Evolutionary conservation across 768 basidiomycete species (phyloP), one percentile per base, ranked within the genome.

Genomic region (Phlegmacium glaucopus): DNA sequence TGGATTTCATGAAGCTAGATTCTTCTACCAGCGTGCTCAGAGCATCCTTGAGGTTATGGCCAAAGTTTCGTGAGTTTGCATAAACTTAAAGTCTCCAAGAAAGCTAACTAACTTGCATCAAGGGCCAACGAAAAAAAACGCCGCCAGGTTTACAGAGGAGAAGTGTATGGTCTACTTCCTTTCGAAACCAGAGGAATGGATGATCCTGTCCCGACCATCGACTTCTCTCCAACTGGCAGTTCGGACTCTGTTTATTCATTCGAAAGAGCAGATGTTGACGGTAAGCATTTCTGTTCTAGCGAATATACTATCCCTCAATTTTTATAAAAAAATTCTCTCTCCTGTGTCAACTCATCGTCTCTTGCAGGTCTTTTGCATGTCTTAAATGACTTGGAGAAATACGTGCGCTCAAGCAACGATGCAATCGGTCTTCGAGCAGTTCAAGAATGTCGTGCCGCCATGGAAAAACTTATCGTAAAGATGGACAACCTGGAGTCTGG

Each of bases 21-120:
- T 93, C 62, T 90, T 97, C 63, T 81, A 84, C 49, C 83, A 85
- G 53, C 77, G 91, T 41, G 85, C 91, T 0, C 81, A 87, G 50
- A 82, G 80, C 29, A 85, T 97, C 35, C 72, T 92, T 4, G 87
- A 94, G 59, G 78, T 90, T 13, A 86, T 97, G 83, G 85, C 88
- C 2, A 91, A 88, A 57, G 76, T 94, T 34, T 85, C 90, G 90
- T 92, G 61, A 60, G 85, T 72, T 11, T 53, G n/a, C 49, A 39
- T 22, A 25, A 30, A 42, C 17, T 16, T 39, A 8, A 13, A 28
- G 27, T 5, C 16, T 35, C 32, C 25, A 41, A 28, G 15, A 15
- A n/a, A 38, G 12, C 35, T 22, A 47, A 30, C 43, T 12, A 47
- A 11, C 16, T 44, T 22, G 29, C 22, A 12, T 41, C 38, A 49